Base-by-base conservation (phyloP, 495 filamentous ascomycete species). In the Hypomontagnella monticulosa region DNA sequence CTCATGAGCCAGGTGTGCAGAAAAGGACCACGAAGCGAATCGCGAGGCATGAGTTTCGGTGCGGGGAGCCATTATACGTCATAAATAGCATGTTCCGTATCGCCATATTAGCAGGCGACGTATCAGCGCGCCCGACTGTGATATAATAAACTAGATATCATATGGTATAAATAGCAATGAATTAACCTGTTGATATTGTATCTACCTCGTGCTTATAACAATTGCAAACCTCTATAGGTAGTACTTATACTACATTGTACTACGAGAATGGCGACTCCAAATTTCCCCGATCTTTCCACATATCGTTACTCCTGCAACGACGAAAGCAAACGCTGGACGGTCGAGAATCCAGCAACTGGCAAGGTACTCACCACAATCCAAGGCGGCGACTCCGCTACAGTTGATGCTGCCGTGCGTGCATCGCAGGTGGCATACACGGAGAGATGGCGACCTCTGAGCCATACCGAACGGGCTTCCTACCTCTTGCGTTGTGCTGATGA, bases 401-500 rank as follows among this genome's bases (percentile, higher is more conserved):
- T 59, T 46, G 56, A 59, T 16, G 56, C 56, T 32, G 46, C 56
- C 44, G 56, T 59, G 15, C 56, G 23, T 11, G 56, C 56, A 20
- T 59, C 56, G 14, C 56, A 59, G 34, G 46, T 50, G 27, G 56
- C 56, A 16, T 59, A 33, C 46, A 37, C 46, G 15, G 33, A 59
- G 20, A 44, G 46, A 36, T 59, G 56, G 56, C 23, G 56, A 8
- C 56, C 56, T 23, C 37, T 50, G 34, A 50, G 44, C 15, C 44
- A 59, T 33, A 36, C 46, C 23, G 33, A 59, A 20, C 44, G 56
- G 11, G 46, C 56, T 12, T 15, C 27, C 3, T 59, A 59, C 37
- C 56, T 59, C 10, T 36, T 59, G 3, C 56, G 56, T 46, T 59
- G 56, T 19, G 56, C 56, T n/a, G 46, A 50, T 23, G 56, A 59